Evolutionary conservation across 306 rosid genomes (phyloP).

Genomic region (Bauhinia variegata): DNA sequence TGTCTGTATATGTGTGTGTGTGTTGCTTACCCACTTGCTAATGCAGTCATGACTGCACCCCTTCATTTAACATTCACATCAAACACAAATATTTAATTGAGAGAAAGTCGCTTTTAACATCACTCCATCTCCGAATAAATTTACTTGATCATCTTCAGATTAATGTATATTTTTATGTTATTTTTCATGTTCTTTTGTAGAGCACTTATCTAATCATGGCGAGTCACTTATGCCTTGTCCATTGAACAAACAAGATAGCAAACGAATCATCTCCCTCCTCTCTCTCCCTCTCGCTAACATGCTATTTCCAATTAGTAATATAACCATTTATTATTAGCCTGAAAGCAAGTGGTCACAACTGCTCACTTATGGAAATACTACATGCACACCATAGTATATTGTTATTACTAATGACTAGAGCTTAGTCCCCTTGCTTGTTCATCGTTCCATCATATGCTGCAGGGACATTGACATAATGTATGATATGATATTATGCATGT

Average conservation of each 20-base stretch:
- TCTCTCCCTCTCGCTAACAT: not conserved
- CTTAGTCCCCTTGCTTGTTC: not conserved
- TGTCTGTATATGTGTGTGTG: not conserved
- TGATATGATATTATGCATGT: constrained; percentile 6
- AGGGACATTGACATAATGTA: not conserved
- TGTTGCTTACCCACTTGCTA: constrained; percentile 11
- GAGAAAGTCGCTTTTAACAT: constrained; percentile 17
- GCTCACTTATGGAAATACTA: constrained; percentile 5
- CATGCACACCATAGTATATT: constrained; percentile 8
- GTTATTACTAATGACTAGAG: too few relatives aligned
- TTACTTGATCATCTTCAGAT: constrained; percentile 23
- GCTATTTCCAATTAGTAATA: not conserved
- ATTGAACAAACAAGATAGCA: constrained; percentile 3
- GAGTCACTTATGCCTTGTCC: constrained; percentile 3
- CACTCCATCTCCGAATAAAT: constrained; percentile 7
- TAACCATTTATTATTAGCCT: not conserved
- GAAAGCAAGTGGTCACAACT: not conserved
- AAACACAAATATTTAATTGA: not conserved
- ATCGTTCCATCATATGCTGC: not conserved
- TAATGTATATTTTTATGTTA: constrained; percentile 21
- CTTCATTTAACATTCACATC: constrained; percentile 5
- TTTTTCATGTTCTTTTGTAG: not conserved
- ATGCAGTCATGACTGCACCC: constrained; percentile 1
- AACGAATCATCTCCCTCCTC: not conserved
- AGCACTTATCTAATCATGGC: constrained; percentile 1